phyloP scores from a whole-genome alignment of 345 rosid species.

The Lagerstroemia speciosa region DNA sequence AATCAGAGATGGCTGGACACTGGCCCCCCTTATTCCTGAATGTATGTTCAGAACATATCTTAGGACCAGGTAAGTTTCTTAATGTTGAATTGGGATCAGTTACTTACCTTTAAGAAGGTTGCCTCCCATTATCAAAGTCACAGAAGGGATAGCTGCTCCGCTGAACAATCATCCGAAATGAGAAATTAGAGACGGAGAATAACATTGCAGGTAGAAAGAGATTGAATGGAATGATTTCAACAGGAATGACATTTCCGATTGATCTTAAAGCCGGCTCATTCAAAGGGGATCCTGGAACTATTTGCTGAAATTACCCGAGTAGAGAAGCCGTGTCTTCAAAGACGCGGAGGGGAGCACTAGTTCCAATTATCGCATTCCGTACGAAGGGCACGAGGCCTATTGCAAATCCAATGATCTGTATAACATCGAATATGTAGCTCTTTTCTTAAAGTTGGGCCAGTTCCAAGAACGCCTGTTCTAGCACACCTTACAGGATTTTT shows the following conservation, averaged over 20 bases:
- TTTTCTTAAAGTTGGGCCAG: not conserved
- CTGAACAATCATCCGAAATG: conserved; percentile 11
- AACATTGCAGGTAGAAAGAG: not conserved
- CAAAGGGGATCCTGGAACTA: no score
- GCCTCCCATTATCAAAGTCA: conserved; percentile 37
- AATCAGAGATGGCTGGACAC: conserved; percentile 14
- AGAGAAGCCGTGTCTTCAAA: conserved; percentile 29
- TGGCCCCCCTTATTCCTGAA: conserved; percentile 35
- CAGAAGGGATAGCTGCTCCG: conserved; percentile 33
- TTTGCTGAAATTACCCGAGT: conserved; percentile 22
- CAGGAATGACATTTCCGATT: no score
- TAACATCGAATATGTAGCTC: not conserved
- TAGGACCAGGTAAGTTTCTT: not conserved
- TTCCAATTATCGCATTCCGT: conserved; percentile 25
- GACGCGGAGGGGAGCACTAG: conserved; percentile 30
- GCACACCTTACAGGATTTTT: not conserved
- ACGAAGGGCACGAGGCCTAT: conserved; percentile 31
- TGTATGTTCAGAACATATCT: no score
- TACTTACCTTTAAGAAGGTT: conserved; percentile 29
- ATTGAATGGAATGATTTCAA: not conserved
- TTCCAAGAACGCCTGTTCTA: not conserved
- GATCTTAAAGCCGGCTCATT: no score
- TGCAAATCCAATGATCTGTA: conserved; percentile 31
- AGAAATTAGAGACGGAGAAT: not conserved
- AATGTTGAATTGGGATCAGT: not conserved